phyloP scores from a whole-genome alignment of 2,329 filamentous ascomycete genomes.

The Penicillium sp. region DNA sequence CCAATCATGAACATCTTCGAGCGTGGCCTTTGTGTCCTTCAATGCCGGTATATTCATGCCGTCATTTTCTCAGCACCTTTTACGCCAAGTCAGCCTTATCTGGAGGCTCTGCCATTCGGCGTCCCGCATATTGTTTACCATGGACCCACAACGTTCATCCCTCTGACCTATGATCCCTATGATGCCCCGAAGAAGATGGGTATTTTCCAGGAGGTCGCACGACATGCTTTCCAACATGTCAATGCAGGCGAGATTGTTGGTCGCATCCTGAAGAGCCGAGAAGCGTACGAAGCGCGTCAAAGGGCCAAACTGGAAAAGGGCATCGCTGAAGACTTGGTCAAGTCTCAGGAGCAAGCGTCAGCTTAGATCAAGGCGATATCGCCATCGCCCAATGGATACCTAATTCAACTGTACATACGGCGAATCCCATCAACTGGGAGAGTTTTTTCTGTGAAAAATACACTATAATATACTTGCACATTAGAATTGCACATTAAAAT shows the following conservation, averaged over 20 bases:
- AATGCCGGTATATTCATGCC: constrained; percentile 90
- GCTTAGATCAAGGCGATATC: constrained; percentile 7
- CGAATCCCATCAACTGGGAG: constrained; percentile 3
- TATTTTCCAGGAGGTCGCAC: constrained; percentile 77
- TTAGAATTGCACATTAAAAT: background rate
- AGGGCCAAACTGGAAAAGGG: constrained; percentile 86
- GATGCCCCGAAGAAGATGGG: constrained; percentile 75
- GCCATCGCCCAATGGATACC: background rate
- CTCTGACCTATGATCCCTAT: constrained; percentile 75
- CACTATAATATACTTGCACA: background rate
- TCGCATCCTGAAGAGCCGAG: constrained; percentile 82
- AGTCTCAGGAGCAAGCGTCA: constrained; percentile 56
- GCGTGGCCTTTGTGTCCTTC: constrained; percentile 88
- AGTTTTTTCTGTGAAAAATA: background rate
- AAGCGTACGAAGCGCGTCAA: constrained; percentile 89
- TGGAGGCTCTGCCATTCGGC: constrained; percentile 72
- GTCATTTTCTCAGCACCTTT: constrained; percentile 91
- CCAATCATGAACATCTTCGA: constrained; percentile 99
- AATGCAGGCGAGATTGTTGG: constrained; percentile 92
- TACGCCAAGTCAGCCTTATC: constrained; percentile 75
- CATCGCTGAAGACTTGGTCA: constrained; percentile 67
- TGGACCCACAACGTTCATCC: constrained; percentile 92
- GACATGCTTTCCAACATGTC: constrained; percentile 79
- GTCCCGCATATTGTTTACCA: constrained; percentile 84
- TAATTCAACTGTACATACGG: constrained; percentile 16